A percentile compares a stretch with the other conserved stretches of the same genome.
Evolutionary conservation across 2,329 filamentous ascomycete genomes (phyloP).

Genomic region (Epichloe baconii): DNA sequence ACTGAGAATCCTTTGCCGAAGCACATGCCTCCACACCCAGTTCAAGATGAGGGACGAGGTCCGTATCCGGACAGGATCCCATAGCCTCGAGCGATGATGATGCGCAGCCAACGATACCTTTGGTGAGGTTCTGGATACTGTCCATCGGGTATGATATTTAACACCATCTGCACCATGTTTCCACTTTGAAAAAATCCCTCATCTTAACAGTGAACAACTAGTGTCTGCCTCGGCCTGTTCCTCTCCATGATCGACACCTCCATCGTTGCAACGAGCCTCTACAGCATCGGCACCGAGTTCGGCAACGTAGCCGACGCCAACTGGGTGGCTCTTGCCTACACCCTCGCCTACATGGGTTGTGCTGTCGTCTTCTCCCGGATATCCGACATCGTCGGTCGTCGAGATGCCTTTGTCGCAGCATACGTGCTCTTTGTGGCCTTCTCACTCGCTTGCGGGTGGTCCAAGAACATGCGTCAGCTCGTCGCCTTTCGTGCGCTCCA

Average conservation of each 20-base stretch:
- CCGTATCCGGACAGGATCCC: neutral
- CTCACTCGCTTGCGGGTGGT: slow-evolving; percentile 38
- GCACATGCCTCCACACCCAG: too few species aligned
- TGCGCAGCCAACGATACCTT: neutral
- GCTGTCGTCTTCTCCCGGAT: slow-evolving; percentile 41
- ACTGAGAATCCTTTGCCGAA: too few species aligned
- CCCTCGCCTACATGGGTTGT: slow-evolving; percentile 42
- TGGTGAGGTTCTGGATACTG: neutral
- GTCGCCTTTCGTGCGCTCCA: slow-evolving; percentile 36
- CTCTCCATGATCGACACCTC: slow-evolving; percentile 47
- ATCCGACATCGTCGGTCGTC: slow-evolving; percentile 41
- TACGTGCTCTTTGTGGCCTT: slow-evolving; percentile 43
- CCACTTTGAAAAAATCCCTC: neutral
- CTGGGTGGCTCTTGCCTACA: slow-evolving; percentile 44
- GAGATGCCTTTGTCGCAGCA: slow-evolving; percentile 34
- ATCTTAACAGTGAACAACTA: slow-evolving; percentile 12
- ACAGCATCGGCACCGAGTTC: slow-evolving; percentile 41
- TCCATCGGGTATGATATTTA: neutral
- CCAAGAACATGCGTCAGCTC: slow-evolving; percentile 25
- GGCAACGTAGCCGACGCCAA: slow-evolving; percentile 30
- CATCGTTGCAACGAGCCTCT: slow-evolving; percentile 45
- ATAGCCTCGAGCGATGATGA: neutral
- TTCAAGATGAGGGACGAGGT: neutral
- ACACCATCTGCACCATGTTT: neutral
- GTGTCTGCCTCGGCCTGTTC: slow-evolving; percentile 38